phyloP scores from a whole-genome alignment of 257 asterid genomes.

The Solanum boliviense region DNA sequence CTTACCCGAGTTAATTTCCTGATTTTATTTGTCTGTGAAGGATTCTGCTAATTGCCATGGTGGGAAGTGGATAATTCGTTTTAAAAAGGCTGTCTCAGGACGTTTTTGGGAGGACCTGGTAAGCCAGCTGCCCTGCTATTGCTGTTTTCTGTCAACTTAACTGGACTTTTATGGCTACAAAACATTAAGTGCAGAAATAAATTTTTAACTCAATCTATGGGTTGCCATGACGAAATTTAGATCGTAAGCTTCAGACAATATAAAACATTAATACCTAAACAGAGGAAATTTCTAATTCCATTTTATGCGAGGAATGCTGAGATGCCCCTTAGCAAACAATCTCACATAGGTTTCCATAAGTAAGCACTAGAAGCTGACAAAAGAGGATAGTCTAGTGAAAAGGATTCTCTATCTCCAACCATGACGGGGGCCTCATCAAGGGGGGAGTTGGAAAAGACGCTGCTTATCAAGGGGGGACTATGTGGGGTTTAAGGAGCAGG shows the following conservation, averaged over 20 bases:
- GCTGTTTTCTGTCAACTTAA: background rate
- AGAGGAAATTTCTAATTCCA: background rate
- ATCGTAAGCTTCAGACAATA: background rate
- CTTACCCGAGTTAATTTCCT: background rate
- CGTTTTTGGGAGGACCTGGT: conserved; percentile 99
- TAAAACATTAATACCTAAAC: background rate
- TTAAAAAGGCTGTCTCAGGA: conserved; percentile 84
- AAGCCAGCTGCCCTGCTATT: conserved; percentile 6
- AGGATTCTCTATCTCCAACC: background rate
- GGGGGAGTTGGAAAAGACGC: background rate
- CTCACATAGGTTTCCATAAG: background rate
- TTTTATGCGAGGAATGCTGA: background rate
- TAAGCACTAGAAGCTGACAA: background rate
- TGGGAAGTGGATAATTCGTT: conserved; percentile 96
- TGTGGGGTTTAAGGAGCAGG: background rate
- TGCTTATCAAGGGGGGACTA: background rate
- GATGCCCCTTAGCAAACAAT: background rate
- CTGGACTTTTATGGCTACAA: background rate
- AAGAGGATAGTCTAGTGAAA: background rate
- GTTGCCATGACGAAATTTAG: background rate
- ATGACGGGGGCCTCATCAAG: background rate
- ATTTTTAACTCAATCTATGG: background rate
- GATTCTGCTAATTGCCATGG: conserved; percentile 96
- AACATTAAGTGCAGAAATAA: background rate
- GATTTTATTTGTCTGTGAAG: conserved; percentile 19